Base-by-base conservation (phyloP, 148 eudicot genomes). In the Nyssa sinensis region DNA sequence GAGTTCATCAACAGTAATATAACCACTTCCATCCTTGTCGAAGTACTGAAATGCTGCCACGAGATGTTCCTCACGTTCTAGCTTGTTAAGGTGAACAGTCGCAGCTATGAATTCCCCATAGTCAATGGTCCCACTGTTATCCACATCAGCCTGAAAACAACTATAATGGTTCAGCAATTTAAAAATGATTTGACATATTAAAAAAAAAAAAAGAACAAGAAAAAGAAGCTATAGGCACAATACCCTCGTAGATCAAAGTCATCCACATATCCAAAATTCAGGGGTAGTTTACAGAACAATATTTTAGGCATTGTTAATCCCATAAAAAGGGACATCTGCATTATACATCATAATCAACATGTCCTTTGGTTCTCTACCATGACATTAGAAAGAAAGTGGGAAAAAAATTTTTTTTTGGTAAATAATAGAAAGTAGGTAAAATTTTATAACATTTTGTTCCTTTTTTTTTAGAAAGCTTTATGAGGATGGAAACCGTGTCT, bases 1-100 rank as follows among this genome's bases (percentile, higher is more conserved):
- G 69, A 94, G 93, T 81, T 94, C 97, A 80, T 94, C 98, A 64
- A 90, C 86, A 23, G 98, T 94, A 57, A 92, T 92, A 75, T 85
- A 94, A 61, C 98, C 98, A 86, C 98, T 94, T 67, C 90, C 89
- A 84, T 94, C 97, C 83, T 88, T 94, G 88, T 94, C 97, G 67
- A 94, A 94, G 77, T 94, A 94, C 66, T 84, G 90, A 75, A 92
- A 94, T 31, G 98, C 98, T 10, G 92, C 97, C 75, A 89, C 84
- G 44, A 94, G 96, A 85, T 88, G 96, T 77, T 92, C 98, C 65
- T 94, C 97, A 1, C 97, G 93, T 77, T 94, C 98, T 44, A 92
- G 86, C 79, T 92, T 94, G 84, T 92, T 94, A 28, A 92, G 87
- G 77, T 90, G 97, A 74, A 92, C 85, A 10, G 97, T 94, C 69